These are phyloP conservation scores for Crithidia thermophila DNA, from an alignment of 208 protist genomes.

Conservation along the genomic window DNA sequence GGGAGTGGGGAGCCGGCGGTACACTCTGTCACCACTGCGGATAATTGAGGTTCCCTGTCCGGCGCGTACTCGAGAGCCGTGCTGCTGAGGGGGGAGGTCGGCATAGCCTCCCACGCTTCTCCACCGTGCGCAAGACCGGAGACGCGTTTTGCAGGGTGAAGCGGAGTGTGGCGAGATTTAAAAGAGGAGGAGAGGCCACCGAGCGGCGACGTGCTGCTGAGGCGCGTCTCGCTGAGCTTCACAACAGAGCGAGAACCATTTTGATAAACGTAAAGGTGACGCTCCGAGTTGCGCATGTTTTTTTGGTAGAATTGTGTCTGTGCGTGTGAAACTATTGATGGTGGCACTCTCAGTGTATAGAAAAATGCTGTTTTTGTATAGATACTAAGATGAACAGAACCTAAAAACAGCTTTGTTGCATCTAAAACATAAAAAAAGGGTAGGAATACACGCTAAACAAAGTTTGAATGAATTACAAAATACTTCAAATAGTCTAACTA, in stretches of 20 bases:
- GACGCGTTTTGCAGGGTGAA: too few relatives aligned
- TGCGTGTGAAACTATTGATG: too few relatives aligned
- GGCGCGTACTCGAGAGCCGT: neutral
- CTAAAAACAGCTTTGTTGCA: neutral
- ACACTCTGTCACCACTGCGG: too few relatives aligned
- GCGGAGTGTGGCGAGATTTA: neutral
- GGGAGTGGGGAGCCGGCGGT: neutral
- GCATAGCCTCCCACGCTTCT: neutral
- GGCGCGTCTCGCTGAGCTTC: slow-evolving; percentile 5
- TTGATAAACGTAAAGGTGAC: slow-evolving; percentile 26
- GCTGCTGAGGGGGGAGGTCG: neutral
- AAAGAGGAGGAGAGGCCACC: neutral
- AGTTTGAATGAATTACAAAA: neutral
- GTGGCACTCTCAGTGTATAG: too few relatives aligned
- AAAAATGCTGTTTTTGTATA: too few relatives aligned
- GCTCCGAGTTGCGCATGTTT: slow-evolving; percentile 1
- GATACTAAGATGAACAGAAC: too few relatives aligned
- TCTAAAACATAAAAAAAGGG: neutral
- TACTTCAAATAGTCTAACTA: neutral
- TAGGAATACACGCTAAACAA: neutral
- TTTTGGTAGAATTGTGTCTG: neutral
- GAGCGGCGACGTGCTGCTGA: neutral
- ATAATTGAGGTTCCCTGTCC: too few relatives aligned
- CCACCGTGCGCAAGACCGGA: neutral
- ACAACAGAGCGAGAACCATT: slow-evolving; percentile 20